Evolutionary conservation across 2,329 filamentous ascomycete species (phyloP).

Genomic region (Hymenoscyphus fraxineus): DNA sequence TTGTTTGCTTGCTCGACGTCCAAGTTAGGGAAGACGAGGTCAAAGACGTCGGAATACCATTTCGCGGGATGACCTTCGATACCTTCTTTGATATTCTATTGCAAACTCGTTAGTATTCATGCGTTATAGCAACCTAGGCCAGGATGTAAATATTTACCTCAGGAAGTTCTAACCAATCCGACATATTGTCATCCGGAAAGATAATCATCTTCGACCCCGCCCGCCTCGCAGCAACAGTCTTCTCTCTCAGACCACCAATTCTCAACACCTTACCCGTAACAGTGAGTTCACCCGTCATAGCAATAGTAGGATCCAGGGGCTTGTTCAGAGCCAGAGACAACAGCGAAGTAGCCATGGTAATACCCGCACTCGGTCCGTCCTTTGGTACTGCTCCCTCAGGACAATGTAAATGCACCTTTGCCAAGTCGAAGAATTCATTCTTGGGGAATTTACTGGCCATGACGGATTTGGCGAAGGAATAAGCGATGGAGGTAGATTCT

Average conservation of each 20-base stretch:
- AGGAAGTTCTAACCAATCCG: slow-evolving; percentile 94
- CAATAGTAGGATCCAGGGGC: slow-evolving; percentile 77
- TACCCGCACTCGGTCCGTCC: slow-evolving; percentile 87
- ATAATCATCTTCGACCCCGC: slow-evolving; percentile 91
- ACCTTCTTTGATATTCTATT: slow-evolving; percentile 94
- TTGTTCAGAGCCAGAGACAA: slow-evolving; percentile 79
- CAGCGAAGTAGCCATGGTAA: slow-evolving; percentile 96
- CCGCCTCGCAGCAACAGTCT: slow-evolving; percentile 90
- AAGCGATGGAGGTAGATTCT: slow-evolving; percentile 90
- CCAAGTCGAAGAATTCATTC: slow-evolving; percentile 95
- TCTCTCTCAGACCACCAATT: slow-evolving; percentile 91
- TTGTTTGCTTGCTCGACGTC: slow-evolving; percentile 70
- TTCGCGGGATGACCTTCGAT: slow-evolving; percentile 86
- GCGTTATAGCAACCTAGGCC: slow-evolving; percentile 21
- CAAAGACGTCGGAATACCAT: slow-evolving; percentile 94
- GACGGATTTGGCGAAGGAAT: slow-evolving; percentile 89
- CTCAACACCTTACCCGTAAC: slow-evolving; percentile 94
- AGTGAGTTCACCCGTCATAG: slow-evolving; percentile 97
- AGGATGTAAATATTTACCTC: slow-evolving; percentile 61
- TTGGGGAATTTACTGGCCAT: slow-evolving; percentile 81
- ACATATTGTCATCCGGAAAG: slow-evolving; percentile 92
- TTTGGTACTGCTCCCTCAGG: slow-evolving; percentile 95
- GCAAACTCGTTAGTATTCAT: slow-evolving; percentile 2
- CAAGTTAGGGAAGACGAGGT: slow-evolving; percentile 80
- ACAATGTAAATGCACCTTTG: slow-evolving; percentile 91